Evolutionary conservation across 139 green algal genomes (phyloP), one percentile per base, ranked within the genome.

Genomic region (Zygnema cylindricum): DNA sequence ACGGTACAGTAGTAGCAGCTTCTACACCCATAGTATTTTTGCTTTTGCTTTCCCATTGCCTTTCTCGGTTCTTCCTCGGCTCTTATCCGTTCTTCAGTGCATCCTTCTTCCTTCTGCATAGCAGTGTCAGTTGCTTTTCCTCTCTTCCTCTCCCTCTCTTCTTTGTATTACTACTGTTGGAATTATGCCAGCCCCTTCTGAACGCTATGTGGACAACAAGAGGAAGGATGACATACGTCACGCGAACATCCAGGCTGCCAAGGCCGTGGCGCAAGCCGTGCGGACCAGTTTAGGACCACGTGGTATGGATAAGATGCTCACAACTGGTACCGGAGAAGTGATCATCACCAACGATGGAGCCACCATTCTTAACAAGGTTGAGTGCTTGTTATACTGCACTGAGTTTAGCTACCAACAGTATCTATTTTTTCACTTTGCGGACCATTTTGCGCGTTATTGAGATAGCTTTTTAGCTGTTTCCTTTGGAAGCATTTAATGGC

Each of bases 271-370:
- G 33, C 97, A 99, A 90, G 97, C 96, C 33, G 95, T 99, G 23
- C 93, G 97, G 2, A 99, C 97, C 2, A 96, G 92, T 69, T 81
- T 99, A 43, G 97, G 97, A 1, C 97, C 97, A 0, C 86, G 97
- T 25, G 97, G 97, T 36, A 99, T 99, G 97, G 97, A 99, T 93
- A 99, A 99, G 90, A 99, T 99, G 97, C 96, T 99, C 21, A 94
- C 93, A 1, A 93, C 95, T 43, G 92, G 95, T 0, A 95, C 96
- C 43, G 97, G 97, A 0, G 96, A 99, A 85, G 98, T 99, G 11
- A 97, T 99, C 88, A 99, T 99, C 89, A 99, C 97, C 41, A 99
- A 99, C 89, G 97, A 99, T 88, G 97, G 97, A 1, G 97, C 97
- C 7, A 99, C 97, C 25, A 99, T 99, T 75, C 92, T 99, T 16